Conservation (phyloP, 176 grass and related monocot genomes). For the Paspalum vaginatum region DNA sequence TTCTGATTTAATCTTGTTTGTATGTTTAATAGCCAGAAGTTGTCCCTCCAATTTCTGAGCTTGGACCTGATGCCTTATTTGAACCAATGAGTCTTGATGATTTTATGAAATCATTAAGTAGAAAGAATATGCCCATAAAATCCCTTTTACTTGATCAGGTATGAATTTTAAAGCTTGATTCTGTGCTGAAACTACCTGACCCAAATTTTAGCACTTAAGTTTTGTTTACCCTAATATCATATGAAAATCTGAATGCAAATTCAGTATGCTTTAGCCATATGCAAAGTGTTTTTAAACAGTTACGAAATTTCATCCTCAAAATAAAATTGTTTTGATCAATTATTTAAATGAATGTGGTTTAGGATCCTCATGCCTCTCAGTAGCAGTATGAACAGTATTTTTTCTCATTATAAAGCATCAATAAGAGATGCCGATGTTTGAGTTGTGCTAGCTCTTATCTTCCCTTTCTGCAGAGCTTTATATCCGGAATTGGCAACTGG, state of each 20-base stretch:
- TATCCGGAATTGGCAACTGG: slow-evolving; percentile 89
- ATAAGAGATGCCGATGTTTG: background rate
- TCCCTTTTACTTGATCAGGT: slow-evolving; percentile 80
- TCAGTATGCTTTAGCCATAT: background rate
- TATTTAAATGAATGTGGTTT: slow-evolving; percentile 20
- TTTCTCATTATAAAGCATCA: background rate
- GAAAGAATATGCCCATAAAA: slow-evolving; percentile 66
- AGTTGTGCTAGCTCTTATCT: background rate
- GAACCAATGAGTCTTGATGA: slow-evolving; percentile 58
- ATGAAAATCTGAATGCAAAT: background rate
- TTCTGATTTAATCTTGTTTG: slow-evolving; percentile 2
- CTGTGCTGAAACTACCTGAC: background rate
- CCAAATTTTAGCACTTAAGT: background rate
- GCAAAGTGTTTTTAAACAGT: background rate
- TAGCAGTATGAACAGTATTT: background rate
- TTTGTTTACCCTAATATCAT: background rate
- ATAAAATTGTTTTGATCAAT: background rate
- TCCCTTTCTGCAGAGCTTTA: slow-evolving; percentile 58
- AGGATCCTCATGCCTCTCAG: background rate
- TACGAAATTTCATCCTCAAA: background rate
- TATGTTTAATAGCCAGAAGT: slow-evolving; percentile 60
- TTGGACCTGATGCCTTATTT: slow-evolving; percentile 74
- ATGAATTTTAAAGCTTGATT: slow-evolving; percentile 20
- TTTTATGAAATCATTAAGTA: slow-evolving; percentile 52
- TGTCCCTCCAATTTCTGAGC: slow-evolving; percentile 68